These are phyloP conservation scores for Pseudopediastrum boryanum DNA, from an alignment of 139 green algal species.

Conservation along the genomic window DNA sequence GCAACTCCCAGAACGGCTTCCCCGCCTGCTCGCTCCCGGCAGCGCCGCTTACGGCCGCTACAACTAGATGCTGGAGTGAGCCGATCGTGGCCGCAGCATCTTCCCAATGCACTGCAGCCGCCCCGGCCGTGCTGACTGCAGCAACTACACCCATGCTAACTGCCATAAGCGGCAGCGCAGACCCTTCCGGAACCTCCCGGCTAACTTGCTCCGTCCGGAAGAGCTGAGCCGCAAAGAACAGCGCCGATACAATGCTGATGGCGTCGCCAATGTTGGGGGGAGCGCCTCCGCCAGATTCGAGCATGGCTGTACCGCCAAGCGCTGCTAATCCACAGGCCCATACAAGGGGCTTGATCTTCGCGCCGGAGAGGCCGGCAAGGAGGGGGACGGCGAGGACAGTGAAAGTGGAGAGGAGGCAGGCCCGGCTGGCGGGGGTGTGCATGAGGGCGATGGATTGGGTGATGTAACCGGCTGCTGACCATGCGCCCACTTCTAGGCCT, in stretches of 20 bases:
- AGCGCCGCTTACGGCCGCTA: slow-evolving; percentile 13
- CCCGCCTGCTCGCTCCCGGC: background rate
- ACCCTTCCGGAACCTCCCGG: slow-evolving; percentile 34
- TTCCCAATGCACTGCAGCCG: slow-evolving; percentile 12
- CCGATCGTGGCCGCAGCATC: slow-evolving; percentile 1
- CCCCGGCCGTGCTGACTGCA: slow-evolving; percentile 17
- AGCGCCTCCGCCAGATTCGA: slow-evolving; percentile 58
- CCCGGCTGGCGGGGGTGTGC: slow-evolving; percentile 71
- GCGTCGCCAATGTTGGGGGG: slow-evolving; percentile 61
- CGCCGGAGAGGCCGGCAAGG: slow-evolving; percentile 68
- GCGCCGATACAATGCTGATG: slow-evolving; percentile 66
- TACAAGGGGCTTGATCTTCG: slow-evolving; percentile 60
- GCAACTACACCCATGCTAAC: slow-evolving; percentile 55
- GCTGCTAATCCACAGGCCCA: slow-evolving; percentile 65
- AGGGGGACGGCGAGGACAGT: slow-evolving; percentile 86
- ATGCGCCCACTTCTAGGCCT: slow-evolving; percentile 46
- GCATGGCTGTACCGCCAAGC: slow-evolving; percentile 65
- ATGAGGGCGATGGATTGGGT: slow-evolving; percentile 68
- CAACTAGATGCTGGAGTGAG: background rate
- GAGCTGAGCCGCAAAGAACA: slow-evolving; percentile 80
- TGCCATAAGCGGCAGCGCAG: slow-evolving; percentile 50
- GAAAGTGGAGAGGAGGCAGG: slow-evolving; percentile 81
- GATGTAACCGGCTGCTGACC: slow-evolving; percentile 50
- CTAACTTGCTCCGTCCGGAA: slow-evolving; percentile 61
- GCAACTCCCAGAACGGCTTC: background rate